Conservation (phyloP, 1,284 basidiomycete species). For the Ceratorhiza oryzae-sativae region DNA sequence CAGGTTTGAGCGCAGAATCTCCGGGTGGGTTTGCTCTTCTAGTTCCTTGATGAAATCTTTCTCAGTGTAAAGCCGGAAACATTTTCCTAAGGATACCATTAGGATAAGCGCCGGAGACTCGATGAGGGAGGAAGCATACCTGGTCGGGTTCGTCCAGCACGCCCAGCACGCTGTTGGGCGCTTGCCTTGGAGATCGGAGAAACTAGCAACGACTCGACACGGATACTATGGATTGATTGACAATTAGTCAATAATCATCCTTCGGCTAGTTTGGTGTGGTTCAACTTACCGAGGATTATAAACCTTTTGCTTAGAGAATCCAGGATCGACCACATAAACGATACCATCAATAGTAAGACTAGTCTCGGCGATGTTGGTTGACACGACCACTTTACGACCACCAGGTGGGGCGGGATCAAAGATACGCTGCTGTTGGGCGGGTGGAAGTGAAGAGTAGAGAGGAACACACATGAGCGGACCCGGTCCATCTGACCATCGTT, state of each 20-base stretch:
- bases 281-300: constrained; percentile 74
- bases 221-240: constrained; percentile 53
- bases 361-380: constrained; percentile 98
- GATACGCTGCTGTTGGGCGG: constrained; percentile 92
- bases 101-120: neutral
- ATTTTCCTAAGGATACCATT: constrained; percentile 70
- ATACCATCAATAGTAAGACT: constrained; percentile 98
- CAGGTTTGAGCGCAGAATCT: constrained; percentile 91
- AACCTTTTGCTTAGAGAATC: constrained; percentile 94
- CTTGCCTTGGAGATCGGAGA: constrained; percentile 96
- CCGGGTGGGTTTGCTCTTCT: constrained; percentile 96
- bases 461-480: constrained; percentile 91
- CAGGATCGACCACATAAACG: constrained; percentile 98
- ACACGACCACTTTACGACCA: constrained; percentile 93
- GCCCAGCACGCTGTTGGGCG: constrained; percentile 94
- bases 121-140: neutral
- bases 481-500: constrained; percentile 70
- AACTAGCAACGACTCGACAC: constrained; percentile 93
- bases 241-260: neutral
- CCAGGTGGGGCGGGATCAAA: constrained; percentile 91
- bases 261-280: neutral
- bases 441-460: constrained; percentile 92
- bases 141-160: constrained; percentile 83
- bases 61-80: constrained; percentile 96
- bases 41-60: constrained; percentile 96